Percentiles rank a stretch among this genome's conserved stretches.
Conservation (phyloP, 2,329 filamentous ascomycete genomes). For the Sporothrix globosa region DNA sequence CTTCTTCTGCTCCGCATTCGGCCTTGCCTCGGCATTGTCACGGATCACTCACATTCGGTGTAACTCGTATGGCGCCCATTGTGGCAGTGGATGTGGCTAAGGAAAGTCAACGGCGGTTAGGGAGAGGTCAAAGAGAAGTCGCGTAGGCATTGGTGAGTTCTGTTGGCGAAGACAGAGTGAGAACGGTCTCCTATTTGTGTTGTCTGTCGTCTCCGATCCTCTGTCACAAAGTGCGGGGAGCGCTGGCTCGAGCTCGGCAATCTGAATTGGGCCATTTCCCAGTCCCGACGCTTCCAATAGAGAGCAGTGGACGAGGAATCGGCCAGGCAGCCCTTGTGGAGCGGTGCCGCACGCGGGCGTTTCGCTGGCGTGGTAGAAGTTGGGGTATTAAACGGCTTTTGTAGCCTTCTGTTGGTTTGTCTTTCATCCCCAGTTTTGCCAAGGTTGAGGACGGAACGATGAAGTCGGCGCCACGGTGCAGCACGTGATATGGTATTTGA, state of each 20-base stretch:
- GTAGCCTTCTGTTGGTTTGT: background rate
- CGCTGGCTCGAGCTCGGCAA: conserved; percentile 24
- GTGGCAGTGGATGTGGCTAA: background rate
- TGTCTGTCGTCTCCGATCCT: background rate
- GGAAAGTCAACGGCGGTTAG: no score
- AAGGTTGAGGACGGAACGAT: background rate
- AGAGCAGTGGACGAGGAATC: background rate
- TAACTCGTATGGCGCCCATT: conserved; percentile 40
- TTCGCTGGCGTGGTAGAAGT: background rate
- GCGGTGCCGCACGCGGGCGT: background rate
- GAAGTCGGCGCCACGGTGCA: background rate
- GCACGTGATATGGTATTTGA: background rate
- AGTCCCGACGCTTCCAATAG: conserved; percentile 17
- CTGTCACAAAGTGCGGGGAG: conserved; percentile 4
- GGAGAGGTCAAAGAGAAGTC: background rate
- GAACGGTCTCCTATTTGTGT: background rate
- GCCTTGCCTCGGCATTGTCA: conserved; percentile 10
- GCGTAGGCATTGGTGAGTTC: background rate
- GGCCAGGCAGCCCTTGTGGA: background rate
- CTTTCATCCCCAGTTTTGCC: background rate
- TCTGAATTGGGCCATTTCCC: conserved; percentile 15
- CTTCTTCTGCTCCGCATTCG: conserved; percentile 1
- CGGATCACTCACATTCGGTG: conserved; percentile 44
- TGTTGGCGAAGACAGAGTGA: background rate
- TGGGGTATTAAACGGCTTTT: conserved; percentile 15